A percentile compares a stretch with the other conserved stretches of the same genome.
Evolutionary conservation across 257 asterid species (phyloP).

Genomic region (Scutellaria minor): DNA sequence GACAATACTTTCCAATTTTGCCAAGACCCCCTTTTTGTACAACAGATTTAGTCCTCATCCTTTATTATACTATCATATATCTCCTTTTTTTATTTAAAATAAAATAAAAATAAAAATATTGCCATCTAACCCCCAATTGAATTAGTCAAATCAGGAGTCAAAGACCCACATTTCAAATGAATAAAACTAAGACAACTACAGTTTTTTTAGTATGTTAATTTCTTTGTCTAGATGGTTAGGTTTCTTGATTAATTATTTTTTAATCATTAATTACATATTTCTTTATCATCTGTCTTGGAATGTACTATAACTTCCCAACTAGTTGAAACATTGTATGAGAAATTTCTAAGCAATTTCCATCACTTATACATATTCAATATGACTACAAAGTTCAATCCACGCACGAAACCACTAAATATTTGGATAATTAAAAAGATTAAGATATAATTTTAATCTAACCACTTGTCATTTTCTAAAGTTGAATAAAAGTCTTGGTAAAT

Average conservation of each 20-base stretch:
- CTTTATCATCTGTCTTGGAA: neutral
- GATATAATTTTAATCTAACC: conserved; percentile 21
- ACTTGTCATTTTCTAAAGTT: conserved; percentile 42
- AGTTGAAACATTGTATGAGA: neutral
- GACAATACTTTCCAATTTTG: conserved; percentile 9
- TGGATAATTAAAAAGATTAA: conserved; percentile 14
- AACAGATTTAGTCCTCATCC: conserved; percentile 1
- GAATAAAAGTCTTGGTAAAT: conserved; percentile 41
- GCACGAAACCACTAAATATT: conserved; percentile 40
- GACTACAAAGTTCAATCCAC: conserved; percentile 45
- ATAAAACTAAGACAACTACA: too few relatives aligned
- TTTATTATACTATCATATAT: too few relatives aligned
- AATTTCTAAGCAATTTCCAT: conserved; percentile 37
- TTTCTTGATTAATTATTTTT: neutral
- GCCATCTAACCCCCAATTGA: too few relatives aligned
- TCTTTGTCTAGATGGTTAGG: neutral
- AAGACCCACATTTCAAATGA: too few relatives aligned
- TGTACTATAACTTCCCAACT: conserved; percentile 4
- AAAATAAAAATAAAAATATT: too few relatives aligned
- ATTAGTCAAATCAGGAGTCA: too few relatives aligned
- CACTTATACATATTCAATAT: neutral
- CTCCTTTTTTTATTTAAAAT: too few relatives aligned
- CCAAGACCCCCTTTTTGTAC: conserved; percentile 2
- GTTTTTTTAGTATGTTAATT: too few relatives aligned
- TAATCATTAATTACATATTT: neutral